Evolutionary conservation across 768 basidiomycete genomes (phyloP), one percentile per base, ranked within the genome.

Genomic region (Amanita thiersii): DNA sequence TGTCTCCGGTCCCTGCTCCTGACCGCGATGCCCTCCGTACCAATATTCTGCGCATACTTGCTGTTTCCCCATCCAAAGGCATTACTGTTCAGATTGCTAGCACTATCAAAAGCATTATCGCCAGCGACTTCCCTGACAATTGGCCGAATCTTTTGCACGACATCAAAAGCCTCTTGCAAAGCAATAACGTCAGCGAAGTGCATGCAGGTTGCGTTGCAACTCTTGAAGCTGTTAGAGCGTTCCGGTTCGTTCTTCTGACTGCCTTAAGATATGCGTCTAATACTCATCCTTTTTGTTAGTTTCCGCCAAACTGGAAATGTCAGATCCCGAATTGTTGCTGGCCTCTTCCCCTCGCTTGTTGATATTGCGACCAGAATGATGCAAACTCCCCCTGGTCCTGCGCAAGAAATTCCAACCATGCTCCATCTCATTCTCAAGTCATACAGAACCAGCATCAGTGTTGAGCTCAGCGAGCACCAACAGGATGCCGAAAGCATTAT

Each of bases 381-480:
- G 35, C 66, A 73, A 32, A 69, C 75, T 6, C 78, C 78, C 0
- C 81, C 80, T 2, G 69, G 65, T 25, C 64, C 66, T n/a, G 66
- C 73, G 8, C 77, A 81, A 36, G 88, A 90, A 44, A 81, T 85
- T 39, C 88, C 88, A 1, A 73, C 79, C 1, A 81, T 92, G 68
- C 68, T 93, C 21, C 89, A 92, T 52, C 71, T 89, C 39, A 85
- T 93, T 45, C 68, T 92, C 46, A 93, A 94, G 55, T 72, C 86
- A 0, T 94, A 94, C 69, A 85, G 80, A 54, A 81, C 79, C 0
- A 82, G 80, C 36, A 86, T 88, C 56, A 69, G 81, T n/a, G 69
- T 86, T 28, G 73, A 80, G 41, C 70, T 94, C 15, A 79, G 77
- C 40, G 39, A 56, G 4, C 85, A 88, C 49, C 89, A 91, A 48